Evolutionary conservation across 1,284 basidiomycete genomes (phyloP).

Genomic region (Psilocybe mexicana): DNA sequence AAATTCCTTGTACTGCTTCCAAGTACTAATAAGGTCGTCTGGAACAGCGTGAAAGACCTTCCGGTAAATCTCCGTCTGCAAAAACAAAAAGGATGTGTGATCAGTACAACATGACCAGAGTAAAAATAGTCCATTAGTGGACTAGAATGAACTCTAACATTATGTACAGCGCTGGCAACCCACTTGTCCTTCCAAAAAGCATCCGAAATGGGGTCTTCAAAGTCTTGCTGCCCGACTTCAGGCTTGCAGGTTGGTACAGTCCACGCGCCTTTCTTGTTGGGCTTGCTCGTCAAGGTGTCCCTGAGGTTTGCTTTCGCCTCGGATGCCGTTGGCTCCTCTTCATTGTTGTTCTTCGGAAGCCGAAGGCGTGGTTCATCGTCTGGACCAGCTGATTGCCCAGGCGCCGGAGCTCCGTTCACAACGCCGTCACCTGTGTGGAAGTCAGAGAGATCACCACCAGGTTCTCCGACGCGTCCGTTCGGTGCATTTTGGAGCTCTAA

Average conservation of each 20-base stretch:
- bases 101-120: constrained; percentile 12
- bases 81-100: constrained; percentile 8
- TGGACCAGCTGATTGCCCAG: constrained; percentile 41
- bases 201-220: constrained; percentile 87
- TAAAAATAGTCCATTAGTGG: constrained; percentile 2
- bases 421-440: constrained; percentile 42
- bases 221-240: constrained; percentile 71
- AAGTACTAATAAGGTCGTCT: constrained; percentile 88
- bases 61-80: constrained; percentile 88
- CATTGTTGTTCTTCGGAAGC: constrained; percentile 40
- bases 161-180: constrained; percentile 82
- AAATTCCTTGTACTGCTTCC: constrained; percentile 94
- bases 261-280: constrained; percentile 52
- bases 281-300: constrained; percentile 56
- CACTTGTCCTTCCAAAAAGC: constrained; percentile 89
- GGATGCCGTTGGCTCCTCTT: constrained; percentile 53
- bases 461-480: background rate
- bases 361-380: constrained; percentile 50
- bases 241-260: constrained; percentile 69
- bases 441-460: constrained; percentile 27
- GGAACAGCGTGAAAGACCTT: constrained; percentile 92
- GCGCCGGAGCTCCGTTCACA: constrained; percentile 54
- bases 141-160: constrained; percentile 53
- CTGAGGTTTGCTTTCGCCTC: constrained; percentile 51
- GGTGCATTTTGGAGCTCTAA: background rate